Conservation (phyloP, 176 grass and related monocot species). For the Phragmites australis region DNA sequence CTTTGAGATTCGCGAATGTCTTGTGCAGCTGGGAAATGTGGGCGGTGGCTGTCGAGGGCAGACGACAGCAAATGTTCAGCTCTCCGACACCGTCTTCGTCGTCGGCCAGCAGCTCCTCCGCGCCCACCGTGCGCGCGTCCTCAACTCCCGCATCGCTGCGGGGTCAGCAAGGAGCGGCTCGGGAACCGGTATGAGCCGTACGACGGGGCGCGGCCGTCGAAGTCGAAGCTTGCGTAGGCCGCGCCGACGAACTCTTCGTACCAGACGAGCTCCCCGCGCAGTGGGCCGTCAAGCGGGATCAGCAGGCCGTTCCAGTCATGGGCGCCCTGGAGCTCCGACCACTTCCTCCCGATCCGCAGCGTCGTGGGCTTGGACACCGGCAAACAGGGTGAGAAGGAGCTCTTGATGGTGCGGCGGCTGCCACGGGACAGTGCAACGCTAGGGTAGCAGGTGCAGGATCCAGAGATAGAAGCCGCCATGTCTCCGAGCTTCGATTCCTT, state of each 20-base stretch:
- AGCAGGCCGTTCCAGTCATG: constrained; percentile 55
- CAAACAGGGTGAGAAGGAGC: constrained; percentile 4
- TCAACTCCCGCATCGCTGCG: too few species aligned
- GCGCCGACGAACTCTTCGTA: constrained; percentile 56
- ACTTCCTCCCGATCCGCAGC: constrained; percentile 38
- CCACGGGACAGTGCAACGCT: not conserved
- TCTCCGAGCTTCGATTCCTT: too few species aligned
- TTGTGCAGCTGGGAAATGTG: too few species aligned
- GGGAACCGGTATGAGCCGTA: constrained; percentile 54
- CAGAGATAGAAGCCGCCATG: constrained; percentile 41
- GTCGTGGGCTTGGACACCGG: not conserved
- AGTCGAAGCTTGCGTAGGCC: constrained; percentile 52
- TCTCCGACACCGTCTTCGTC: too few species aligned
- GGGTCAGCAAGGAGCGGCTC: constrained; percentile 40
- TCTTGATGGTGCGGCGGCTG: not conserved
- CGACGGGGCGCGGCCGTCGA: constrained; percentile 25
- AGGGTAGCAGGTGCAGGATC: constrained; percentile 18
- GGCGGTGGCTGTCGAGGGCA: too few species aligned
- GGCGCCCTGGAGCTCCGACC: constrained; percentile 51
- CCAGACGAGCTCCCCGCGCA: constrained; percentile 51
- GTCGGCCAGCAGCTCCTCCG: too few species aligned
- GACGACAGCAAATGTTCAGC: too few species aligned
- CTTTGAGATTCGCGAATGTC: too few species aligned
- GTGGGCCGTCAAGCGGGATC: constrained; percentile 46
- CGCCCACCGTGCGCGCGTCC: too few species aligned